These are phyloP conservation scores for Rutstroemia sp. DNA, from an alignment of 2,329 filamentous ascomycete species.

Conservation along the genomic window DNA sequence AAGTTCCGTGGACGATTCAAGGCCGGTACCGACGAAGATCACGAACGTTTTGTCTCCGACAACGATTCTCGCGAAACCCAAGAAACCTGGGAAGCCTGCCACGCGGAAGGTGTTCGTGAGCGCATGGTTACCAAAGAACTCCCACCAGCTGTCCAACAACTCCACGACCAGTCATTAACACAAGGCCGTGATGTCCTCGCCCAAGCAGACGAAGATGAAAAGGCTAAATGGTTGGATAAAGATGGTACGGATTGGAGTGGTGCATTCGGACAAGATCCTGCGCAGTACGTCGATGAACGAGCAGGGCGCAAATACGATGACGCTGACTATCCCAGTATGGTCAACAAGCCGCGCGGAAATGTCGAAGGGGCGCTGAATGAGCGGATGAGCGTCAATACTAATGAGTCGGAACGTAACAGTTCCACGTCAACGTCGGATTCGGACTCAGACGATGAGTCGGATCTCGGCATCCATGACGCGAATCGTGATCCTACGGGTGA, in stretches of 20 bases:
- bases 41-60: conserved; percentile 74
- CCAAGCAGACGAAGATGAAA: conserved; percentile 62
- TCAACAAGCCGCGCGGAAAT: conserved; percentile 3
- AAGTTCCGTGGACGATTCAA: conserved; percentile 79
- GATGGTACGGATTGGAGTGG: conserved; percentile 81
- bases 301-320: conserved; percentile 3
- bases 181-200: conserved; percentile 77
- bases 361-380: conserved; percentile 24
- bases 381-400: conserved; percentile 12
- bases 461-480: conserved; percentile 55
- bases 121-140: conserved; percentile 66
- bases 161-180: conserved; percentile 76
- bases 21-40: conserved; percentile 80
- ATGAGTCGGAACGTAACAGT: conserved; percentile 11
- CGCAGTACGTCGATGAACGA: conserved; percentile 20
- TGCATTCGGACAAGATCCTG: conserved; percentile 74
- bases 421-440: conserved; percentile 14
- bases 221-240: conserved; percentile 69
- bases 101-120: conserved; percentile 74
- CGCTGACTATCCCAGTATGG: conserved; percentile 10
- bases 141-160: conserved; percentile 60
- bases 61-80: conserved; percentile 89
- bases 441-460: conserved; percentile 29
- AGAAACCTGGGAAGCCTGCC: conserved; percentile 90
- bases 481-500: conserved; percentile 4